These are phyloP conservation scores for Coniochaeta sp. DNA, from an alignment of 2,329 filamentous ascomycete species.

Conservation along the genomic window DNA sequence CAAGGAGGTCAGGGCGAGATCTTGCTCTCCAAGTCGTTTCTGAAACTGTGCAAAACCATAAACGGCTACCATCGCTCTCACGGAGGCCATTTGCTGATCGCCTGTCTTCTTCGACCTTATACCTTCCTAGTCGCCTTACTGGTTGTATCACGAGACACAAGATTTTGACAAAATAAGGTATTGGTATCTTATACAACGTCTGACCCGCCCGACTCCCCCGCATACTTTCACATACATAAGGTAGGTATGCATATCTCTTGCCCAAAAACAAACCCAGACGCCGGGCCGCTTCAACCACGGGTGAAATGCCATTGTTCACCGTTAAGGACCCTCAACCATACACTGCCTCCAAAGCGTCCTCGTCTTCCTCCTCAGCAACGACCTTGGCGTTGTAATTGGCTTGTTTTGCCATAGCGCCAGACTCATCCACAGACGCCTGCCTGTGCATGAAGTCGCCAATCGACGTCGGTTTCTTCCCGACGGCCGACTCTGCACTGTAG, in stretches of 20 bases:
- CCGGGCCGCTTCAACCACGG: neutral
- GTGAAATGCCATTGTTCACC: neutral
- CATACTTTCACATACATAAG: neutral
- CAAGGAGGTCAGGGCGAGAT: too few species aligned
- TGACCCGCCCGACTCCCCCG: neutral
- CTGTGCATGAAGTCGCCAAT: conserved; percentile 35
- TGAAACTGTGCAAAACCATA: too few species aligned
- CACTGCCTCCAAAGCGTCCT: neutral
- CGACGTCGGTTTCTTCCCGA: conserved; percentile 21
- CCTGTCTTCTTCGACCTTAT: too few species aligned
- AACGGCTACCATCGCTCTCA: too few species aligned
- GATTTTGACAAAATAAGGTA: neutral
- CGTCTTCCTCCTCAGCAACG: conserved; percentile 6
- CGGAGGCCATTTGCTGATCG: too few species aligned
- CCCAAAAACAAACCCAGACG: neutral
- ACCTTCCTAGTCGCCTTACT: too few species aligned
- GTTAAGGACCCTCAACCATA: neutral
- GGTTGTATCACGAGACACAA: too few species aligned
- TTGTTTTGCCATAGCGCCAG: conserved; percentile 9
- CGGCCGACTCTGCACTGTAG: conserved; percentile 55
- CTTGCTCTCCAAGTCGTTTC: too few species aligned
- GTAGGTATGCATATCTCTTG: neutral
- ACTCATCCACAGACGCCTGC: conserved; percentile 12
- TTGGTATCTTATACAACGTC: neutral
- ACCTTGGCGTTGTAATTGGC: too few species aligned